A percentile compares a stretch with the other conserved stretches of the same genome.
Evolutionary conservation across 164 flowering plant species (phyloP).

Genomic region (Kingdonia uniflora): DNA sequence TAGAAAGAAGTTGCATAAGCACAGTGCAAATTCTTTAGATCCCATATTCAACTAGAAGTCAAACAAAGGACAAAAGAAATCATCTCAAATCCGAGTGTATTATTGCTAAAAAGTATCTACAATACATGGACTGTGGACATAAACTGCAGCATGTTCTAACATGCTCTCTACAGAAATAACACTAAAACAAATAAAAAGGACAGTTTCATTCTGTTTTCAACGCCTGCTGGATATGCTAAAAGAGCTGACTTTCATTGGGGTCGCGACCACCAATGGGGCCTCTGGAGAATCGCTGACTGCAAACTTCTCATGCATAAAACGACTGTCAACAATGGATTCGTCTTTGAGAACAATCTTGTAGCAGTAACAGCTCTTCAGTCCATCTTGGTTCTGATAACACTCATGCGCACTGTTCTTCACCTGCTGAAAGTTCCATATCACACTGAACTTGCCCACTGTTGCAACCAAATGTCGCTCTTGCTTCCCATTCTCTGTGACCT

Average conservation of each 20-base stretch:
- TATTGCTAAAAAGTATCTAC: background rate
- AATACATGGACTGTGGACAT: background rate
- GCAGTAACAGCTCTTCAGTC: conserved; percentile 95
- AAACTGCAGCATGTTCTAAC: background rate
- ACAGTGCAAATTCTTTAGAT: too few relatives aligned
- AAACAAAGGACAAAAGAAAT: too few relatives aligned
- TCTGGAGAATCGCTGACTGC: conserved; percentile 78
- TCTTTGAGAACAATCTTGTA: conserved; percentile 79
- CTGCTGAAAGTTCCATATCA: conserved; percentile 85
- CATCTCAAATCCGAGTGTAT: background rate
- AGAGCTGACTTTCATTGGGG: conserved; percentile 88
- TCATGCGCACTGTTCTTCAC: conserved; percentile 86
- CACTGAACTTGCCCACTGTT: conserved; percentile 85
- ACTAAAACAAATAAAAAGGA: background rate
- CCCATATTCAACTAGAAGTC: too few relatives aligned
- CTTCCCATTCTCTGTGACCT: conserved; percentile 83
- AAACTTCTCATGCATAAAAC: conserved; percentile 91
- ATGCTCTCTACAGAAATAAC: background rate
- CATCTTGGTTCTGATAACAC: conserved; percentile 75
- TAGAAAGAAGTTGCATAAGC: too few relatives aligned
- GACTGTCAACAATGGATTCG: conserved; percentile 89
- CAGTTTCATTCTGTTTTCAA: conserved; percentile 9
- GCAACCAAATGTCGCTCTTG: conserved; percentile 90
- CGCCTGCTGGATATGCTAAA: conserved; percentile 74
- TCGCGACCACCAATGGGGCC: conserved; percentile 93